Base-by-base conservation (phyloP, 1,284 basidiomycete genomes). In the Retiboletus flavoniger region DNA sequence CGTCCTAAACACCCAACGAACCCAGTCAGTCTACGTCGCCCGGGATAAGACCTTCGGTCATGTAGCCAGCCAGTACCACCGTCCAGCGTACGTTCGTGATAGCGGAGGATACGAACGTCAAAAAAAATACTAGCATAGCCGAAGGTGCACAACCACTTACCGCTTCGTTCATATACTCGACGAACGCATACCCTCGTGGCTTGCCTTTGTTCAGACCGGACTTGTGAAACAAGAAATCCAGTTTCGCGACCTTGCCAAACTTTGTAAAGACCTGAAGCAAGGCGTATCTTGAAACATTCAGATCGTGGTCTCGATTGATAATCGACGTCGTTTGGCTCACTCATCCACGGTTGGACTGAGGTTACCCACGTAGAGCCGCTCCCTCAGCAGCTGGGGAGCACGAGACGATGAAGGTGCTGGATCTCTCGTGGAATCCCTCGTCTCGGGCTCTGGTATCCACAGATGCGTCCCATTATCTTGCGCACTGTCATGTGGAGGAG, bases 211-310 rank as follows among this genome's bases (percentile, higher is more conserved):
- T 74, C 4, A 87, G 80, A 0, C 96, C 96, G 0, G 86, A 78
- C 75, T 96, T 98, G 80, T 99, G 95, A 68, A 96, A 97, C 63
- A 98, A 80, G 70, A 89, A 96, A 72, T 99, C 96, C 54, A 98
- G 82, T 63, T 95, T 93, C 38, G 91, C 82, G 57, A 98, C 82
- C 72, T 91, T 94, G 58, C 96, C 96, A 66, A 87, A 94, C 72
- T 91, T 95, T 41, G 86, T 82, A 72, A 98, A 98, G 32, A 95
- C 74, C 69, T 95, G 90, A 21, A 98, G 82, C 32, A 98, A 80
- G 7, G 91, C 79, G 72, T 93, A 92, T 73, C 91, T 94, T 53
- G 42, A 36, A 42, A 51, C 42, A 42, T 52, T 69, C 38, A 60
- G 55, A 58, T 52, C 48, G 6, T n/a, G 11, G 45, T 16, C 38